Percentiles rank a stretch among this genome's conserved stretches.
Evolutionary conservation across 139 green algal species (phyloP).

Genomic region (Micractinium conductrix): DNA sequence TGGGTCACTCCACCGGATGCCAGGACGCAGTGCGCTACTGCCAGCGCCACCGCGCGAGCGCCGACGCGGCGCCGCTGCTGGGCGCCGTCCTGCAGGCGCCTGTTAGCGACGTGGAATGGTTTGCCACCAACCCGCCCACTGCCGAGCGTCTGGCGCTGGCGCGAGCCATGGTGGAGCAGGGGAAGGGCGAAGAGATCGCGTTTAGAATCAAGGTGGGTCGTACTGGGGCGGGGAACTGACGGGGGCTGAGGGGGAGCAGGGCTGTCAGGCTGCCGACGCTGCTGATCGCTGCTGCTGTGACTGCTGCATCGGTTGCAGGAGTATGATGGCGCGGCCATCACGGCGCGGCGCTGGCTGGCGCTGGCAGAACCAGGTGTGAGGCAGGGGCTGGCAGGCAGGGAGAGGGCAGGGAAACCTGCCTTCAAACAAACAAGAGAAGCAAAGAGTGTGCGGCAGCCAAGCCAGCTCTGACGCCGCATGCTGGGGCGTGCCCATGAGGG

Average conservation of each 20-base stretch:
- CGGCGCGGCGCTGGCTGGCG: slow-evolving; percentile 50
- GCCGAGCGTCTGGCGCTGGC: slow-evolving; percentile 26
- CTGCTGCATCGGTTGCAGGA: no score
- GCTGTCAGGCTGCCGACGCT: no score
- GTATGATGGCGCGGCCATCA: slow-evolving; percentile 54
- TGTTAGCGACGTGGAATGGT: slow-evolving; percentile 68
- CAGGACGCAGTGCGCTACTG: slow-evolving; percentile 75
- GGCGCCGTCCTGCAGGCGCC: slow-evolving; percentile 65
- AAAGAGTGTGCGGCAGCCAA: no score
- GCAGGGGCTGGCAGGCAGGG: no score
- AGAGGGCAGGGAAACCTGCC: no score
- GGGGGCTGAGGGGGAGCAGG: no score
- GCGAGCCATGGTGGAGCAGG: slow-evolving; percentile 42
- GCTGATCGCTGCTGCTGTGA: no score
- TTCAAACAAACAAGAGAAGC: no score
- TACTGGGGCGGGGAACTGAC: no score
- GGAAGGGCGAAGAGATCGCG: slow-evolving; percentile 58
- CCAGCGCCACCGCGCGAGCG: not conserved
- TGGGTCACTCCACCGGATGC: slow-evolving; percentile 81
- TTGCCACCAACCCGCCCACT: slow-evolving; percentile 40
- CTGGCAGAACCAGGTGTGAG: slow-evolving; percentile 33
- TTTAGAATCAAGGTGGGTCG: no score
- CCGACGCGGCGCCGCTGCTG: slow-evolving; percentile 12
- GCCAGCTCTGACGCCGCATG: no score
- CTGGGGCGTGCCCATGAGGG: no score